A percentile compares a stretch with the other conserved stretches of the same genome.
Conservation (phyloP, 352 stramenopile species). For the Globisporangium camurandrum region DNA sequence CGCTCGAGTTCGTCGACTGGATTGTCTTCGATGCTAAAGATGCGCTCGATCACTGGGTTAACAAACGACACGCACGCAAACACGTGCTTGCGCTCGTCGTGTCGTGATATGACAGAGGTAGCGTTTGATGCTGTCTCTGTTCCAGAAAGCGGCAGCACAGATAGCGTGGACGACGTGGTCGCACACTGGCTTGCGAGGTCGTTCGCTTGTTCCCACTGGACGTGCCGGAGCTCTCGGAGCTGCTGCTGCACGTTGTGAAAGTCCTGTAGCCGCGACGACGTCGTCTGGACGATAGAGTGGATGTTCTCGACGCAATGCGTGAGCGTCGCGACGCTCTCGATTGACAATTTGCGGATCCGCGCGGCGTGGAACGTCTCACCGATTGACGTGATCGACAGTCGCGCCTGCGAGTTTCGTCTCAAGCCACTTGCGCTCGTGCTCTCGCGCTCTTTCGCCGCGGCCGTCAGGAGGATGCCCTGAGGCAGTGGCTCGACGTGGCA, state of each 20-base stretch:
- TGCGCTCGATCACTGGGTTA: slow-evolving; percentile 37
- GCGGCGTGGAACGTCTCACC: slow-evolving; percentile 34
- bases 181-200: slow-evolving; percentile 30
- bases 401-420: not conserved
- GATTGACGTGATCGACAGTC: slow-evolving; percentile 15
- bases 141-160: not conserved
- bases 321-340: slow-evolving; percentile 20
- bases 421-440: not conserved
- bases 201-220: slow-evolving; percentile 47
- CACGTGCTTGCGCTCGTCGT: slow-evolving; percentile 38
- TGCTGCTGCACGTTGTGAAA: slow-evolving; percentile 25
- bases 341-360: slow-evolving; percentile 27
- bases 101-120: not conserved
- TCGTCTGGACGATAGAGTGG: slow-evolving; percentile 22
- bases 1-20: slow-evolving; percentile 33
- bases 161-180: not conserved
- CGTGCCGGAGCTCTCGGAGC: slow-evolving; percentile 23
- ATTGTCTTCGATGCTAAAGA: slow-evolving; percentile 55
- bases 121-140: not conserved
- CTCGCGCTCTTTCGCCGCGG: slow-evolving; percentile 4
- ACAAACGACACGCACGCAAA: slow-evolving; percentile 56
- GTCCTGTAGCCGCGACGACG: slow-evolving; percentile 20
- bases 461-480: slow-evolving; percentile 25
- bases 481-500: slow-evolving; percentile 35
- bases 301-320: slow-evolving; percentile 26